A percentile compares a stretch with the other conserved stretches of the same genome.
Conservation (phyloP, 306 rosid genomes). For the Ochetophila trinervis region DNA sequence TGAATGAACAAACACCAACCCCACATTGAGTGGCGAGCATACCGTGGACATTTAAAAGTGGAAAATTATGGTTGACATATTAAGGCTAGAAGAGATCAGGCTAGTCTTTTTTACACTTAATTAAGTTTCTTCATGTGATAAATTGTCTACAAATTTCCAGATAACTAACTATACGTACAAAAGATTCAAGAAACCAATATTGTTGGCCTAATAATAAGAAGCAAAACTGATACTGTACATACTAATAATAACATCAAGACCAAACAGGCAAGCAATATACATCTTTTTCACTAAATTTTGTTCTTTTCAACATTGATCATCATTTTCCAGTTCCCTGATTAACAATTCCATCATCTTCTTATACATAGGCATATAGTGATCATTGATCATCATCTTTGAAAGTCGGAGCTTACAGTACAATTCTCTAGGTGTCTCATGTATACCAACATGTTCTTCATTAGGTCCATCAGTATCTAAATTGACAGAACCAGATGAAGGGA, state of each 20-base stretch:
- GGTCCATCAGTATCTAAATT: constrained; percentile 39
- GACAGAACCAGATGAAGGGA: constrained; percentile 39
- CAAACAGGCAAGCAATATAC: neutral
- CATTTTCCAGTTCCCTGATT: constrained; percentile 69
- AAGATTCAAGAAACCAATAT: too few relatives aligned
- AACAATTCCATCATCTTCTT: constrained; percentile 91
- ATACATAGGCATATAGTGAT: constrained; percentile 98
- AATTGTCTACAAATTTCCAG: too few relatives aligned
- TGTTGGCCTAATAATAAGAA: too few relatives aligned
- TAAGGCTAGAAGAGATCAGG: too few relatives aligned
- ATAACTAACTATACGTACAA: too few relatives aligned
- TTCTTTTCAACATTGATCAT: constrained; percentile 27
- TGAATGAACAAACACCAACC: too few relatives aligned
- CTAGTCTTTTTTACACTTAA: too few relatives aligned
- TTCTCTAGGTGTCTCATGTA: constrained; percentile 79
- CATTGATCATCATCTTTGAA: constrained; percentile 87
- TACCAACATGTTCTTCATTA: constrained; percentile 50
- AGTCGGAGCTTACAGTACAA: constrained; percentile 92
- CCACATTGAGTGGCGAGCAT: too few relatives aligned
- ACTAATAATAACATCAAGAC: too few relatives aligned
- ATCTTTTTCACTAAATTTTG: constrained; percentile 2
- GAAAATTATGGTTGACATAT: too few relatives aligned
- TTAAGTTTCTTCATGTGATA: too few relatives aligned
- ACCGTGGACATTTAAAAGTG: too few relatives aligned
- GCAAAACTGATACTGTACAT: neutral